Conservation (phyloP, 1,284 basidiomycete genomes). For the Ceratorhiza oryzae-sativae region DNA sequence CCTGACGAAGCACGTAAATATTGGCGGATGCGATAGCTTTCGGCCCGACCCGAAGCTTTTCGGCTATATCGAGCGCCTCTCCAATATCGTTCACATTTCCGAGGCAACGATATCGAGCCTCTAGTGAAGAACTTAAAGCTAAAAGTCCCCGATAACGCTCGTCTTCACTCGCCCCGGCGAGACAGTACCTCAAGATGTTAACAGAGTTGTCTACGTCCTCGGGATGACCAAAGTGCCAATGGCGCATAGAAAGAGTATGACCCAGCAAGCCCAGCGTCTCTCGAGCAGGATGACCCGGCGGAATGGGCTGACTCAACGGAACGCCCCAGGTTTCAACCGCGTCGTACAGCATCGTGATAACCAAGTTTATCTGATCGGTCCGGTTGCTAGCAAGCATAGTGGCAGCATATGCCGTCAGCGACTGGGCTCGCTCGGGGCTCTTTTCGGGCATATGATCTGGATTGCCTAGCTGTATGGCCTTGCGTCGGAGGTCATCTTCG, state of each 20-base stretch:
- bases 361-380: not conserved
- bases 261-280: not conserved
- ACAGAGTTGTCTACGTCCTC: conserved; percentile 3
- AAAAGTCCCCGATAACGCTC: not conserved
- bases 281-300: conserved; percentile 2
- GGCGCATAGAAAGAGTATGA: conserved; percentile 11
- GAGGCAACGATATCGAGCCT: conserved; percentile 15
- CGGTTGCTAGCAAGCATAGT: not conserved
- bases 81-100: conserved; percentile 2
- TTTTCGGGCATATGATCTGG: not conserved
- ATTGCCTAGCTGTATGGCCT: not conserved
- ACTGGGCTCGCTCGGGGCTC: conserved; percentile 4
- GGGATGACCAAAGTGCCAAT: conserved; percentile 1
- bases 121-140: not conserved
- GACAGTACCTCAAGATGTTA: not conserved
- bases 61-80: not conserved
- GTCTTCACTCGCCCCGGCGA: not conserved
- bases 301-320: not conserved
- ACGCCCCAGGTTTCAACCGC: not conserved
- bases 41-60: not conserved
- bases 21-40: too few relatives aligned
- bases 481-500: not conserved
- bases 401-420: not conserved
- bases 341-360: conserved; percentile 3
- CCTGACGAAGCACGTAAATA: not conserved